These are phyloP conservation scores for Phalaenopsis equestris DNA, from an alignment of 106 monocot species.

Conservation along the genomic window DNA sequence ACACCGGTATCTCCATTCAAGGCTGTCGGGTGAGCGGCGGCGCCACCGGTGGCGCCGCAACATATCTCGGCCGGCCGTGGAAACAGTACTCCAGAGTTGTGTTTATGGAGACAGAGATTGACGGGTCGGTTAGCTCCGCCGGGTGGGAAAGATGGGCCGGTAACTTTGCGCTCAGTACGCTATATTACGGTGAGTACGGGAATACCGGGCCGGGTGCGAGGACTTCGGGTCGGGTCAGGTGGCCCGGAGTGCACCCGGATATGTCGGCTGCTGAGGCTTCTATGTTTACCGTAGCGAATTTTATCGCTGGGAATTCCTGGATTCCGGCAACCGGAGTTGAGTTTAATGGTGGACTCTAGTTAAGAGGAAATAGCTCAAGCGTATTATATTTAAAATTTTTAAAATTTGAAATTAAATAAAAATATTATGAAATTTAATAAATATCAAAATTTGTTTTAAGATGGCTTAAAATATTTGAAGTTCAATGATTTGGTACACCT, in stretches of 20 bases:
- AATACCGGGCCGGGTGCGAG: conserved; percentile 51
- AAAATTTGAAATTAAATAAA: no score
- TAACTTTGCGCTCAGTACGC: conserved; percentile 39
- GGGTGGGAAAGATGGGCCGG: conserved; percentile 73
- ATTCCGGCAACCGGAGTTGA: conserved; percentile 46
- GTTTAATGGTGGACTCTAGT: conserved; percentile 29
- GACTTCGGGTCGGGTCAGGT: conserved; percentile 43
- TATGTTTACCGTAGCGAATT: conserved; percentile 55
- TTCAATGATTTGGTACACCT: no score
- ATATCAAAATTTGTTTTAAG: no score
- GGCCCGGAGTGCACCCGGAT: conserved; percentile 50
- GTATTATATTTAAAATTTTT: neutral
- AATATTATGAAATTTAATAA: no score
- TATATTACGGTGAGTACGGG: conserved; percentile 67
- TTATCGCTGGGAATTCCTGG: conserved; percentile 55
- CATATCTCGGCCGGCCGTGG: conserved; percentile 81
- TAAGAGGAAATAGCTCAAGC: neutral
- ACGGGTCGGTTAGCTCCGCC: conserved; percentile 21
- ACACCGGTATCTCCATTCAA: conserved; percentile 73
- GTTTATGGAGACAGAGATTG: conserved; percentile 43
- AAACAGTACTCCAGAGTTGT: conserved; percentile 61
- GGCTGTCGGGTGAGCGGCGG: conserved; percentile 26
- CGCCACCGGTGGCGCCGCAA: conserved; percentile 24
- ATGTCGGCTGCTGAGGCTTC: conserved; percentile 38
- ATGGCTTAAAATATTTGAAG: no score